Base-by-base conservation (phyloP, 768 basidiomycete genomes). In the Daedaleopsis sinensis region DNA sequence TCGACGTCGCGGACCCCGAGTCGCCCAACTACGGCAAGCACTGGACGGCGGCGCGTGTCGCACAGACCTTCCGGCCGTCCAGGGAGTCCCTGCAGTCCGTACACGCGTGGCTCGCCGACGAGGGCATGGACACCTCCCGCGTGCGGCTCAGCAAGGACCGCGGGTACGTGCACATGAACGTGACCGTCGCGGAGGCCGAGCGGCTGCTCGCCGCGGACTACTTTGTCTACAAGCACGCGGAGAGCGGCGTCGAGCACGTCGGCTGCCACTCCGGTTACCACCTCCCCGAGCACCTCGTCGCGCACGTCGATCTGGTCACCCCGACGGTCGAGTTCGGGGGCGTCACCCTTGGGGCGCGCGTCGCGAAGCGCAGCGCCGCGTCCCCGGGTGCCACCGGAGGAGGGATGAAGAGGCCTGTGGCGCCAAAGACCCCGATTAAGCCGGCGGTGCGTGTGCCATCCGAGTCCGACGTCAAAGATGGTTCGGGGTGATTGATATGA, bases 281-380 rank as follows among this genome's bases (percentile, higher is more conserved):
- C 64, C 80, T 91, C n/a, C 90, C 90, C 0, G 77, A 78, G 51
- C 64, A 80, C 58, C 71, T 91, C 54, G 77, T 84, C 59, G 71
- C 77, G 9, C 87, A 90, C 66, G 71, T 90, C 53, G 87, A 90
- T 27, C 72, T 90, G 35, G 77, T 91, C 36, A 86, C 87, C 57
- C 90, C 90, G 0, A 90, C 90, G 1, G 88, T 88, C 1, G 83
- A 85, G 70, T 90, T 91, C 65, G 36, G 24, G 52, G 23, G n/a
- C 42, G 27, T 32, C 15, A 39, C 6, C 24, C 39, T 18, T 24
- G 49, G 4, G 52, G 60, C 48, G 61, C 65, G 47, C 58, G 65
- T 6, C 61, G 64, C 16, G 62, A 55, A 55, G 54, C 54, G 54
- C 21, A 27, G 19, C 36, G 38, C 36, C 39, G 57, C 23, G 4